phyloP scores from a whole-genome alignment of 2,329 filamentous ascomycete species.

The Monosporascus sp. region DNA sequence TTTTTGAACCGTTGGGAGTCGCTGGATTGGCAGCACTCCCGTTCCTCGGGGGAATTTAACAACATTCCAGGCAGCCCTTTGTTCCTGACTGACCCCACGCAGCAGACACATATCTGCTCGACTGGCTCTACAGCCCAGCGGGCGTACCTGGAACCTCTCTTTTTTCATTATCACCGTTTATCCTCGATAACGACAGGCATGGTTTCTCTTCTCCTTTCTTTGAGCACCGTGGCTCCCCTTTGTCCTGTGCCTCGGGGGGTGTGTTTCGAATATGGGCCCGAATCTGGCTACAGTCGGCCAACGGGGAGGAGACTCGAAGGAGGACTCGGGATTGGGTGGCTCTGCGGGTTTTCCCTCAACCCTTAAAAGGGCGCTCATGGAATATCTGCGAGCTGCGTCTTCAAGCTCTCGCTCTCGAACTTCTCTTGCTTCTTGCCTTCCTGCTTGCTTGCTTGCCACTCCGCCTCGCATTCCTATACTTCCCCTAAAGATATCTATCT shows the following conservation, averaged over 20 bases:
- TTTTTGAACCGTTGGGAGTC: not conserved
- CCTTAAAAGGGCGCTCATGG: slow-evolving; percentile 10
- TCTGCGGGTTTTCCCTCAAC: not conserved
- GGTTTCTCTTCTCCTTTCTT: not conserved
- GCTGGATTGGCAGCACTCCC: slow-evolving; percentile 1
- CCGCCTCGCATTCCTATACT: slow-evolving; percentile 24
- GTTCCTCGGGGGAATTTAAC: slow-evolving; percentile 15
- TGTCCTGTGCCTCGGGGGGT: not conserved
- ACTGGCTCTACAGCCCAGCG: not conserved
- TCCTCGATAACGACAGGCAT: not conserved
- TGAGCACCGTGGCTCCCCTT: not conserved
- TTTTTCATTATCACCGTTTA: not conserved
- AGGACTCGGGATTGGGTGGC: not conserved
- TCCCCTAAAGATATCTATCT: not conserved
- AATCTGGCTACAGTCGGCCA: slow-evolving; percentile 1
- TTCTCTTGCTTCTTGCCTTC: not conserved
- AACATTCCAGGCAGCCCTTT: slow-evolving; percentile 23
- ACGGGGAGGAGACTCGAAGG: not conserved
- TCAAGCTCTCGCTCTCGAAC: not conserved
- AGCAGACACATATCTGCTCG: slow-evolving; percentile 1
- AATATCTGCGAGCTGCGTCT: slow-evolving; percentile 15
- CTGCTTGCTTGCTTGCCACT: slow-evolving; percentile 7
- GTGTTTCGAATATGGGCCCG: not conserved
- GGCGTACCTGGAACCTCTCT: not conserved
- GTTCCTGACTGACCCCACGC: slow-evolving; percentile 8